Base-by-base conservation (phyloP, 2,329 filamentous ascomycete genomes). In the Pseudocercospora crystallina region DNA sequence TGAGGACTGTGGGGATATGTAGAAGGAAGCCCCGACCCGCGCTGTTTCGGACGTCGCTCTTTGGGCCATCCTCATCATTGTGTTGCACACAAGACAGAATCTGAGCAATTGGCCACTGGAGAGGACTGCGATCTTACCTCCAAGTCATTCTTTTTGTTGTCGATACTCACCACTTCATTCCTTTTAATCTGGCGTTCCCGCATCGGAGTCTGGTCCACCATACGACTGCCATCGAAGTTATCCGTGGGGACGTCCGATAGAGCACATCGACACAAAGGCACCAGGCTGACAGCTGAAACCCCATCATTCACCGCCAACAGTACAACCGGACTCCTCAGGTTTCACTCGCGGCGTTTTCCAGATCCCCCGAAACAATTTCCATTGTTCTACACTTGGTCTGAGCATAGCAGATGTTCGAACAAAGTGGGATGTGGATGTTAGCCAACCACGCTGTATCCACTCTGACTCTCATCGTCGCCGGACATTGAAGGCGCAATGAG, bases 11-110 rank as follows among this genome's bases (percentile, higher is more conserved):
- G 57, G 56, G 56, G 58, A 52, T 57, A 57, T 59, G 56, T 53
- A 56, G 48, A 59, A 49, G 52, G 32, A 44, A 48, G 52, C 39
- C 51, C 59, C 53, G 54, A 58, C 51, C 57, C 54, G 58, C 49
- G 43, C 43, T 57, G 54, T 63, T 56, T 63, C 59, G 58, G 57
- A 60, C 39, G 48, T 54, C 47, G 43, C 48, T 49, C 37, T 43
- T 53, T 26, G 38, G 38, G 37, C 48, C 54, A 40, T 34, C 41
- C 43, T 58, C 53, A 50, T 51, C 41, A 43, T 52, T 42, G 44
- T 40, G 42, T 53, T 44, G 41, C 49, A 14, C 34, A 37, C 17
- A 45, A 51, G 20, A 26, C 48, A 30, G 46, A 32, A 31, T 37
- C 36, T 44, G 30, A 43, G 39, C 51, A 45, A 48, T n/a, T 43